Evolutionary conservation across 345 rosid species (phyloP), one percentile per base, ranked within the genome.

Genomic region (Anastatica hierochuntica): DNA sequence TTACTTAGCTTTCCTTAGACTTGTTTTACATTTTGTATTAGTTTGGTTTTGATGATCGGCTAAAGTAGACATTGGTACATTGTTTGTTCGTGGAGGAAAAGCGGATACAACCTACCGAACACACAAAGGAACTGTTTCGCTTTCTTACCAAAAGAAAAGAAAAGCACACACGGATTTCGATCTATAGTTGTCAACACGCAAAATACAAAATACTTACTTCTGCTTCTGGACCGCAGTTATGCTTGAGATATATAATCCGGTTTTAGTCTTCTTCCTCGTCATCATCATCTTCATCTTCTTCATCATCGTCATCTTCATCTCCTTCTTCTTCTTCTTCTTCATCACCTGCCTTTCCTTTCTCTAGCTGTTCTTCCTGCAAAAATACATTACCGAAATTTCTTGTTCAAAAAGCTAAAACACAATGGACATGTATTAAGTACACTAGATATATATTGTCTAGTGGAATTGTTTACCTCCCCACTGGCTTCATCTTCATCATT

Each of bases 401-500:
- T 21, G 16, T 36, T 53, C 21, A 21, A 7, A 56, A 34, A 49
- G 18, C 23, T 18, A 24, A 10, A 26, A 16, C 49, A 8, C 38
- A 37, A 14, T 10, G 23, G 38, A 29, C 19, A 52, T 29, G 12
- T 7, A 40, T 16, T 16, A 40, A 18, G 16, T 8, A 27, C 20
- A 27, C 30, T 12, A 15, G 2, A 19, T 31, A 21, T 40, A 13
- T 20, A 33, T 2, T 15, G n/a, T 13, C 11, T 10, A 14, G 12
- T 31, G 34, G 41, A 55, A 38, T 0, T 15, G 10, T 61, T n/a
- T 62, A 78, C 83, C 84, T 77, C 82, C 38, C 44, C 77, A 48
- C 64, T 74, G 18, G 73, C 83, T 56, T 71, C 82, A 49, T 77
- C 78, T 67, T 79, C 89, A 48, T 77, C 84, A 39, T 77, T 67